phyloP scores from a whole-genome alignment of 2,329 filamentous ascomycete species.

The Trichoderma sp. region DNA sequence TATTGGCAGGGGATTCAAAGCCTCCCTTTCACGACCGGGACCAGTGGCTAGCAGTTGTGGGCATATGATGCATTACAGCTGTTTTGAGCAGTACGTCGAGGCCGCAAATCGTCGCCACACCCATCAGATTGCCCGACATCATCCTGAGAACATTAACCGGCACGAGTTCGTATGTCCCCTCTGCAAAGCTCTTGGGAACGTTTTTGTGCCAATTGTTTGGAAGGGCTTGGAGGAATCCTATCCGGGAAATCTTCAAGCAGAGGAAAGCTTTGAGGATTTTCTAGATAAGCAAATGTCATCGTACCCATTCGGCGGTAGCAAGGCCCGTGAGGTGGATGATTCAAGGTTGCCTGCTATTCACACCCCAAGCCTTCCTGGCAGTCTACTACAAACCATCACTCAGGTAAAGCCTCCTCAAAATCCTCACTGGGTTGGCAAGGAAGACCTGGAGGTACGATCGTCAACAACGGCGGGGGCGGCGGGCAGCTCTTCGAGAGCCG shows the following conservation, averaged over 20 bases:
- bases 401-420: slow-evolving; percentile 41
- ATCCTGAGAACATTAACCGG: slow-evolving; percentile 75
- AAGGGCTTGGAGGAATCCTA: slow-evolving; percentile 86
- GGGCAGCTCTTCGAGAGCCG: slow-evolving; percentile 47
- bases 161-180: slow-evolving; percentile 96
- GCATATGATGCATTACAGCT: slow-evolving; percentile 97
- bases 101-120: slow-evolving; percentile 81
- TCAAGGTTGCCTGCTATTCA: slow-evolving; percentile 35
- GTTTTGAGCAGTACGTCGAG: slow-evolving; percentile 88
- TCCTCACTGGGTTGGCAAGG: slow-evolving; percentile 46
- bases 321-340: slow-evolving; percentile 40
- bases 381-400: slow-evolving; percentile 43
- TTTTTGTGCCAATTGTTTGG: slow-evolving; percentile 94
- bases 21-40: slow-evolving; percentile 65
- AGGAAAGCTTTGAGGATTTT: slow-evolving; percentile 67
- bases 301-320: slow-evolving; percentile 46
- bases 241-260: slow-evolving; percentile 67
- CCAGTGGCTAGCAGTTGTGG: slow-evolving; percentile 90
- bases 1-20: slow-evolving; percentile 86
- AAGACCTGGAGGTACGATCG: slow-evolving; percentile 40
- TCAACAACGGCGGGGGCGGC: slow-evolving; percentile 41
- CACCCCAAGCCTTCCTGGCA: slow-evolving; percentile 44
- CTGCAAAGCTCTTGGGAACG: slow-evolving; percentile 94
- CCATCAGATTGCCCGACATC: slow-evolving; percentile 91
- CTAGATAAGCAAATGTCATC: slow-evolving; percentile 59